phyloP scores from a whole-genome alignment of 1,284 basidiomycete species.

The Puccinia polysora region DNA sequence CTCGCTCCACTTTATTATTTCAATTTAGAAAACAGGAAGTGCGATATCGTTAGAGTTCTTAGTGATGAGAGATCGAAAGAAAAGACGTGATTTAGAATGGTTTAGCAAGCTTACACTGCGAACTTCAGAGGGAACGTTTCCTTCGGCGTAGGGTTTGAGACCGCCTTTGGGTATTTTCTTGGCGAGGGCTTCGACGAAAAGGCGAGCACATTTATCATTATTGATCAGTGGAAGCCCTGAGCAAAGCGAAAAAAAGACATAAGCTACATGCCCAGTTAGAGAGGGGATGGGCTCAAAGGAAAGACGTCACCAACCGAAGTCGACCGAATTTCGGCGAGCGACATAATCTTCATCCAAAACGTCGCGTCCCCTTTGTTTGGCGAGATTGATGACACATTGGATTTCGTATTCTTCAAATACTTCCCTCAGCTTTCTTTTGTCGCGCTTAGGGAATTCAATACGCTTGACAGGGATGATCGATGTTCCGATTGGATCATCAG shows the following conservation, averaged over 20 bases:
- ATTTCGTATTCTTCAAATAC: conserved; percentile 83
- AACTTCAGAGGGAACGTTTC: conserved; percentile 86
- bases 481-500: conserved; percentile 54
- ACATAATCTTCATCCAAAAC: conserved; percentile 93
- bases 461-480: conserved; percentile 70
- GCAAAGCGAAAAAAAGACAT: conserved; percentile 58
- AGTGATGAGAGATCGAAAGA: not conserved
- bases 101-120: conserved; percentile 15
- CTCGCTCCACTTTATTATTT: conserved; percentile 35
- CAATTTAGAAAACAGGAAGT: not conserved
- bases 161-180: conserved; percentile 82
- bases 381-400: conserved; percentile 89
- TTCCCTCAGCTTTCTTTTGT: conserved; percentile 90
- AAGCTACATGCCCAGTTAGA: too few relatives aligned
- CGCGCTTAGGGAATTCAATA: conserved; percentile 93
- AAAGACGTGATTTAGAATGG: not conserved
- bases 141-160: conserved; percentile 76
- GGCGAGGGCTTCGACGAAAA: conserved; percentile 85
- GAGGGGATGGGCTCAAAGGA: conserved; percentile 56
- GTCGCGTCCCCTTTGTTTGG: conserved; percentile 70
- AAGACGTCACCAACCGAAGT: conserved; percentile 24
- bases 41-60: not conserved
- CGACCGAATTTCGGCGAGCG: conserved; percentile 65
- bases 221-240: conserved; percentile 69
- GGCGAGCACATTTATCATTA: conserved; percentile 78